Evolutionary conservation across 306 rosid species (phyloP).

Genomic region (Ormosia emarginata): DNA sequence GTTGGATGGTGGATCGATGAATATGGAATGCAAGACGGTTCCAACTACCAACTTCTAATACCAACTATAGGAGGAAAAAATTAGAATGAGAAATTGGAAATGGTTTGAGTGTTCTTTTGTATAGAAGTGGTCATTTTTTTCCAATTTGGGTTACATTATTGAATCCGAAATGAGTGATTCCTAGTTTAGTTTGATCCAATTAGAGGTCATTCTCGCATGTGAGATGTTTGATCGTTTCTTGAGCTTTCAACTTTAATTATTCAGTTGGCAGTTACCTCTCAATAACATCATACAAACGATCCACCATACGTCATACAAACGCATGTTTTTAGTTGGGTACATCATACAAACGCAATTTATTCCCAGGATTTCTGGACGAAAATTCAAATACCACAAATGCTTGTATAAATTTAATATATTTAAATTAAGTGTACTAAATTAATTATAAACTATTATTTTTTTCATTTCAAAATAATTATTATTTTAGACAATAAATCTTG

Average conservation of each 20-base stretch:
- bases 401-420: too few species aligned
- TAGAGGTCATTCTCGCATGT: neutral
- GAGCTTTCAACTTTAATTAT: neutral
- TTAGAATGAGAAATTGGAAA: neutral
- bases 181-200: neutral
- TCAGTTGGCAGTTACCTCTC: neutral
- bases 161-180: neutral
- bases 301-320: too few species aligned
- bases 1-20: neutral
- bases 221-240: neutral
- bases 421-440: too few species aligned
- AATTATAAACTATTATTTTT: too few species aligned
- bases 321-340: too few species aligned
- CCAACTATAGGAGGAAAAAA: neutral
- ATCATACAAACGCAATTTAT: too few species aligned
- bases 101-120: neutral
- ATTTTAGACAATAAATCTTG: too few species aligned
- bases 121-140: neutral
- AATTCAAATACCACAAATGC: too few species aligned
- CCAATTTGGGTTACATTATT: constrained; percentile 26
- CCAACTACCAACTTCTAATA: neutral
- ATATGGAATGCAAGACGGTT: neutral
- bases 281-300: too few species aligned
- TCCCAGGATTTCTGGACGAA: too few species aligned
- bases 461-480: too few species aligned